These are phyloP conservation scores for Binderoboletus segoi DNA, from an alignment of 1,284 basidiomycete species.

Conservation along the genomic window DNA sequence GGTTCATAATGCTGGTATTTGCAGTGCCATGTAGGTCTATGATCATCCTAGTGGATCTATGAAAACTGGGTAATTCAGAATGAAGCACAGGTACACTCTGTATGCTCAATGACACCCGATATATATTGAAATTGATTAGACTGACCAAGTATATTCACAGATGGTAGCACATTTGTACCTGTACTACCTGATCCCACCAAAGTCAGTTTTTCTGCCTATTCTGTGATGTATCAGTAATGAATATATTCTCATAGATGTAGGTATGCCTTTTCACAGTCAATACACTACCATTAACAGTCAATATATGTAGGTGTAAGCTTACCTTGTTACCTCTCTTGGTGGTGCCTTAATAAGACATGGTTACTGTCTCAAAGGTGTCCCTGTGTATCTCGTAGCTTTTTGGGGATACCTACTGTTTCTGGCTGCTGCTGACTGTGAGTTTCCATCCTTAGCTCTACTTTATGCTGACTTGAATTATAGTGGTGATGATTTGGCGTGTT, in stretches of 20 bases:
- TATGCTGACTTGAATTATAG: neutral
- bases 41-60: too few relatives aligned
- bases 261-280: neutral
- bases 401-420: constrained; percentile 1
- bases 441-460: neutral
- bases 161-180: neutral
- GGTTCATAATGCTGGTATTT: constrained; percentile 19
- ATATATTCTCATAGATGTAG: neutral
- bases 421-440: constrained; percentile 7
- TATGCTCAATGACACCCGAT: neutral
- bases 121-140: neutral
- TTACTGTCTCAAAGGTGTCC: neutral
- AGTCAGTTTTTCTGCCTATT: neutral
- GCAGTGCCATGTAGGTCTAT: constrained; percentile 9
- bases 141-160: neutral
- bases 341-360: neutral
- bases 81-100: neutral
- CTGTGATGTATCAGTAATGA: neutral
- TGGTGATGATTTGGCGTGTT: constrained; percentile 5
- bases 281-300: neutral
- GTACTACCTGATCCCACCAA: neutral
- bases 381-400: neutral
- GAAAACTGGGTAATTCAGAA: neutral
- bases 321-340: neutral
- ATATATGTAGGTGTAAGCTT: constrained; percentile 1